These are phyloP conservation scores for Yarrowia divulgata DNA, from an alignment of 805 yeast genomes.

Conservation along the genomic window DNA sequence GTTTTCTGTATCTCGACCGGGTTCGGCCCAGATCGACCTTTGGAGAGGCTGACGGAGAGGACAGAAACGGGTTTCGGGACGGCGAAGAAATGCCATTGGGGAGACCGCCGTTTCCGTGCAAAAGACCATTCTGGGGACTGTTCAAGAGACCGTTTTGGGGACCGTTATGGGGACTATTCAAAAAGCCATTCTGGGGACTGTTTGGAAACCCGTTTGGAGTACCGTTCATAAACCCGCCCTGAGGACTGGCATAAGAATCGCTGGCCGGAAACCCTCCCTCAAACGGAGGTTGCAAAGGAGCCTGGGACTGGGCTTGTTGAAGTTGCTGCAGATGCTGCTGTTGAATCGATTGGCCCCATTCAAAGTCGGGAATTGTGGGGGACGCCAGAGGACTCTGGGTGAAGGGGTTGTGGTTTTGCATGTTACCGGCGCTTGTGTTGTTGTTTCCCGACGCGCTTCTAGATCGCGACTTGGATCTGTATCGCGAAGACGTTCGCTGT, in stretches of 20 bases:
- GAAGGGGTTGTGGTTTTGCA: conserved; percentile 7
- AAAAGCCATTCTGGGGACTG: not conserved
- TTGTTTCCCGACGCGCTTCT: conserved; percentile 2
- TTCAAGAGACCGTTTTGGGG: not conserved
- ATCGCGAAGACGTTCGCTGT: conserved; percentile 21
- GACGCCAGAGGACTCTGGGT: conserved; percentile 9
- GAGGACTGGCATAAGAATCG: not conserved
- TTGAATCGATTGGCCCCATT: conserved; percentile 19
- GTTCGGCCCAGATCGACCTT: conserved; percentile 16
- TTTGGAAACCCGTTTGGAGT: not conserved
- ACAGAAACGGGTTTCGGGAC: conserved; percentile 7
- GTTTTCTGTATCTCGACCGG: conserved; percentile 4
- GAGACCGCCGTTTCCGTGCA: not conserved
- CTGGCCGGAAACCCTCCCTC: not conserved
- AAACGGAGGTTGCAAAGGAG: conserved; percentile 25
- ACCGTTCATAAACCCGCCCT: not conserved
- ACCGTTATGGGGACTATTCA: not conserved
- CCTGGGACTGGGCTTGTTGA: conserved; percentile 9
- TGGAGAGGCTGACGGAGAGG: not conserved
- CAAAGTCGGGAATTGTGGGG: conserved; percentile 30
- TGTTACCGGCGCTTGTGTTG: not conserved
- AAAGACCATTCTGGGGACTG: not conserved
- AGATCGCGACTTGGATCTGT: conserved; percentile 16
- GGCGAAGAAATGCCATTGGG: not conserved
- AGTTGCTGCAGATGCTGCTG: conserved; percentile 28